These are phyloP conservation scores for Serendipita sp. DNA, from an alignment of 1,284 basidiomycete species.

Conservation along the genomic window DNA sequence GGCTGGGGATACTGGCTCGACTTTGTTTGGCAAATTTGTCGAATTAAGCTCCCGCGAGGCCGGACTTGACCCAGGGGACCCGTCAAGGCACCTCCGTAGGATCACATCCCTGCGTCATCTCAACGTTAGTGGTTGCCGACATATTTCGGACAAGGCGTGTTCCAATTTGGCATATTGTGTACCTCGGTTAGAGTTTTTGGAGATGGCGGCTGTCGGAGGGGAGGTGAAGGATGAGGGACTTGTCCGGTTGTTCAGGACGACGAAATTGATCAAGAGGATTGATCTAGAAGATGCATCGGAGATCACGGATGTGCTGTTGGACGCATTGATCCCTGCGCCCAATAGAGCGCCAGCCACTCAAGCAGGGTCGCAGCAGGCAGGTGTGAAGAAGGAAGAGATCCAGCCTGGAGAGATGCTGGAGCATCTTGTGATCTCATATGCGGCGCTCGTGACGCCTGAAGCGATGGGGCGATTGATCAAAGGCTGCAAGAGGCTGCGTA, in stretches of 20 bases:
- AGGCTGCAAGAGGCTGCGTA: conserved; percentile 43
- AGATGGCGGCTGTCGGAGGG: conserved; percentile 65
- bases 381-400: not conserved
- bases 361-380: not conserved
- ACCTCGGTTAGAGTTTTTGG: conserved; percentile 65
- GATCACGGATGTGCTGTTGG: conserved; percentile 60
- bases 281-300: conserved; percentile 75
- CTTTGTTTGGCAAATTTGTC: conserved; percentile 25
- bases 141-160: conserved; percentile 62
- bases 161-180: conserved; percentile 56
- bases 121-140: conserved; percentile 56
- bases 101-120: conserved; percentile 66
- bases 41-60: conserved; percentile 46
- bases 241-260: conserved; percentile 54
- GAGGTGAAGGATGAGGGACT: conserved; percentile 57
- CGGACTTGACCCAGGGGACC: conserved; percentile 42
- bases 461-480: conserved; percentile 51
- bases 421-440: conserved; percentile 60
- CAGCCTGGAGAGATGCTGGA: conserved; percentile 52
- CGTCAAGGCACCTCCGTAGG: conserved; percentile 38
- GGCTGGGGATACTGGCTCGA: conserved; percentile 21
- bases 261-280: conserved; percentile 55
- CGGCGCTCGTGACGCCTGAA: conserved; percentile 44
- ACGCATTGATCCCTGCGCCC: conserved; percentile 42
- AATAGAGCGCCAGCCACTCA: not conserved